These are phyloP conservation scores for Trichosporon coremiiforme DNA, from an alignment of 1,284 basidiomycete genomes.

Conservation along the genomic window DNA sequence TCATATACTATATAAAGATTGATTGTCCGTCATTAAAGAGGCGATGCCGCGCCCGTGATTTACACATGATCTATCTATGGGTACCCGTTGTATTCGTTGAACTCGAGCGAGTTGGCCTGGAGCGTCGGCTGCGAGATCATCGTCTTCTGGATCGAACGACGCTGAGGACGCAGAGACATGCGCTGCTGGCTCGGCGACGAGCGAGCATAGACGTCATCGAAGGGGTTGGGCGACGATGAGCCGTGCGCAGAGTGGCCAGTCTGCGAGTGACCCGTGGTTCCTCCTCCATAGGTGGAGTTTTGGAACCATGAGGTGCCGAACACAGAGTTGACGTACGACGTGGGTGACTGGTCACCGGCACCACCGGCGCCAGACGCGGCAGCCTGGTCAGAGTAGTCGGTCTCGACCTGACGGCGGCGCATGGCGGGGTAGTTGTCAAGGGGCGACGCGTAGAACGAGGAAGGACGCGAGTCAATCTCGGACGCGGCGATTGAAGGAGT, in stretches of 20 bases:
- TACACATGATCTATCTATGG: conserved; percentile 17
- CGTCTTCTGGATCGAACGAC: conserved; percentile 48
- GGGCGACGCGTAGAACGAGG: conserved; percentile 57
- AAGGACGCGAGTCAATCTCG: conserved; percentile 56
- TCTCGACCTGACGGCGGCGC: conserved; percentile 38
- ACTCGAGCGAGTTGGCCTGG: conserved; percentile 56
- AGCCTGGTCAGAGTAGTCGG: conserved; percentile 29
- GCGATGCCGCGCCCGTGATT: conserved; percentile 17
- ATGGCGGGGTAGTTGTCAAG: conserved; percentile 52
- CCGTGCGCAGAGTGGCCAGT: conserved; percentile 10
- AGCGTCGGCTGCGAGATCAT: conserved; percentile 55
- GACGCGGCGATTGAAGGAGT: conserved; percentile 51
- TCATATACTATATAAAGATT: conserved; percentile 18
- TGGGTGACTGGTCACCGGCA: conserved; percentile 29
- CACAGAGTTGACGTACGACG: conserved; percentile 39
- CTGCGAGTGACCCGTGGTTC: conserved; percentile 14
- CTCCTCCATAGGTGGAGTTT: conserved; percentile 21
- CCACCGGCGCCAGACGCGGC: conserved; percentile 15
- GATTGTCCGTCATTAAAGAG: conserved; percentile 20
- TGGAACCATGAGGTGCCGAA: conserved; percentile 39
- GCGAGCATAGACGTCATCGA: conserved; percentile 53
- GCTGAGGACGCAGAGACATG: conserved; percentile 31
- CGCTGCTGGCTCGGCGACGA: conserved; percentile 32
- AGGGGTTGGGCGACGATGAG: conserved; percentile 46
- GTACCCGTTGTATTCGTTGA: conserved; percentile 44